phyloP scores from a whole-genome alignment of 441 rosid genomes.

The Biscutella laevigata region DNA sequence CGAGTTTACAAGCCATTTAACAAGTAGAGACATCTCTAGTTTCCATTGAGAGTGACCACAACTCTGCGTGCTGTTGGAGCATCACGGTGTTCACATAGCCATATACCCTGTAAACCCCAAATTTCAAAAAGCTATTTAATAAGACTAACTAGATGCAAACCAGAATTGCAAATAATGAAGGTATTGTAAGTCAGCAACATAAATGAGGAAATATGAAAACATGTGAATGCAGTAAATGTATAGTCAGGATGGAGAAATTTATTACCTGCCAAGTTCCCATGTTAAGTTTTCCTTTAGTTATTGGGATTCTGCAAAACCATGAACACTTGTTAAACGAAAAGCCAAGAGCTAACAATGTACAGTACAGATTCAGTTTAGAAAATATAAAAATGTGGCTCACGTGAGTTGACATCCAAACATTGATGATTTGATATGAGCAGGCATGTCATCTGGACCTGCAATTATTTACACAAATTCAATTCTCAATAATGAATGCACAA shows the following conservation, averaged over 20 bases:
- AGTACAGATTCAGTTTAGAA: background rate
- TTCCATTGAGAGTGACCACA: slow-evolving; percentile 82
- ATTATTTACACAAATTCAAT: slow-evolving; percentile 8
- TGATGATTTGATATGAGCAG: slow-evolving; percentile 88
- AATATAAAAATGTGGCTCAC: slow-evolving; percentile 30
- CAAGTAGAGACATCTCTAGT: slow-evolving; percentile 23
- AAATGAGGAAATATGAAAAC: slow-evolving; percentile 1
- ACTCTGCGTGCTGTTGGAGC: slow-evolving; percentile 67
- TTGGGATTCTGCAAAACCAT: slow-evolving; percentile 57
- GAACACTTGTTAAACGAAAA: slow-evolving; percentile 1
- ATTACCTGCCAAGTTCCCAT: slow-evolving; percentile 97
- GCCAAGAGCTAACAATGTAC: slow-evolving; percentile 1
- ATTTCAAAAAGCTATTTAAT: background rate
- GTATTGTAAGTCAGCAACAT: background rate
- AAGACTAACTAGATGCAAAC: background rate
- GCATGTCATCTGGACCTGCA: slow-evolving; percentile 95
- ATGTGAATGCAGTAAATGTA: slow-evolving; percentile 5
- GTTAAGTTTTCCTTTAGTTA: slow-evolving; percentile 70
- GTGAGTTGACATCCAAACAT: slow-evolving; percentile 81
- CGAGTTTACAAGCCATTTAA: slow-evolving; percentile 12
- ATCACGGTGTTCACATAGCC: slow-evolving; percentile 95
- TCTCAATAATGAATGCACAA: too few species aligned
- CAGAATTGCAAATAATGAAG: background rate
- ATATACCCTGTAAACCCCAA: slow-evolving; percentile 60
- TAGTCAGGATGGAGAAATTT: background rate